These are phyloP conservation scores for Fusarium hainanense DNA, from an alignment of 2,329 filamentous ascomycete species.

Conservation along the genomic window DNA sequence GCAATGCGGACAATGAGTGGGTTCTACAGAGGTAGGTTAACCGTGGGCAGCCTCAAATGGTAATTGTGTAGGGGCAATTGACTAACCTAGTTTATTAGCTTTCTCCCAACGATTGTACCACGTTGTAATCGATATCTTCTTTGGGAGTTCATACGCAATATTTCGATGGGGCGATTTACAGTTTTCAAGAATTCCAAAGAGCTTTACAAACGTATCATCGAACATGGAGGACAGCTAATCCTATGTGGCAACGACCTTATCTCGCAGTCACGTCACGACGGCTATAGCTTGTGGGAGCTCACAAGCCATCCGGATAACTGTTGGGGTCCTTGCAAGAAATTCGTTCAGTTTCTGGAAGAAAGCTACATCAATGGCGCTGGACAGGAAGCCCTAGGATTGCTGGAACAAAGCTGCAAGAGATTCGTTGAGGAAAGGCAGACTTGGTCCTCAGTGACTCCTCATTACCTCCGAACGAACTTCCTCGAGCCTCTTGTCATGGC, in stretches of 20 bases:
- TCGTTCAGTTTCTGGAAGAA: neutral
- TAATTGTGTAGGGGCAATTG: neutral
- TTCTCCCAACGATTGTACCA: slow-evolving; percentile 1
- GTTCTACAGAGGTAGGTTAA: neutral
- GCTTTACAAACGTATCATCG: slow-evolving; percentile 1
- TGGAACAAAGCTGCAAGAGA: slow-evolving; percentile 8
- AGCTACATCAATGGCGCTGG: neutral
- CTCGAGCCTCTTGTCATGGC: neutral
- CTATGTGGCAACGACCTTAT: neutral
- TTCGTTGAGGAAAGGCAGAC: neutral
- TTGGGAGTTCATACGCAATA: neutral
- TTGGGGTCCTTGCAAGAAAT: neutral
- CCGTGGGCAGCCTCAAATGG: neutral
- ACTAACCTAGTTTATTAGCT: neutral
- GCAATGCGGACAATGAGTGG: neutral
- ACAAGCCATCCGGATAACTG: neutral
- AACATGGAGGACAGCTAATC: neutral
- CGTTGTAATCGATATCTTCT: neutral
- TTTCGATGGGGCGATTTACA: neutral
- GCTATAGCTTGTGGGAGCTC: too few relatives aligned
- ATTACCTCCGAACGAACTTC: neutral
- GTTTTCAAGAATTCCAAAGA: neutral
- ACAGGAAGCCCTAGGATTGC: neutral
- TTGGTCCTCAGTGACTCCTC: neutral
- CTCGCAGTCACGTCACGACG: too few relatives aligned